Evolutionary conservation across 2,329 filamentous ascomycete species (phyloP).

Genomic region (Paecilomyces variotii): DNA sequence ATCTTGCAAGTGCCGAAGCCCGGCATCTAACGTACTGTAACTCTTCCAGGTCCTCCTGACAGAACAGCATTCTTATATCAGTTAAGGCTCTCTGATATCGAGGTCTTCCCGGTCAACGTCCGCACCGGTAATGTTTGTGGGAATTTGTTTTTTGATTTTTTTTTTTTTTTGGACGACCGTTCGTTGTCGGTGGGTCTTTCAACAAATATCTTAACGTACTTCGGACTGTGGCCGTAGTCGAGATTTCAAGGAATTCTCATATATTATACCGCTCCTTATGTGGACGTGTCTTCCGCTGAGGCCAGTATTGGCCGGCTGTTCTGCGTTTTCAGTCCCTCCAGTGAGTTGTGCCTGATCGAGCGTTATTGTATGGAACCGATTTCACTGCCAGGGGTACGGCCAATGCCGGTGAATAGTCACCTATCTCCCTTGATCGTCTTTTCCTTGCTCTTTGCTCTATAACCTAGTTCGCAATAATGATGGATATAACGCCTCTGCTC

Average conservation of each 20-base stretch:
- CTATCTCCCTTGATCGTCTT: neutral
- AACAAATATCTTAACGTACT: neutral
- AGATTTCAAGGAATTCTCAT: neutral
- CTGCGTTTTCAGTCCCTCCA: neutral
- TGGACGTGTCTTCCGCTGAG: neutral
- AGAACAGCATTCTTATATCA: neutral
- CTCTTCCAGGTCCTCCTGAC: neutral
- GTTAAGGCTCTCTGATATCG: neutral
- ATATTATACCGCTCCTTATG: neutral
- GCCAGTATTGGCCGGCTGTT: neutral
- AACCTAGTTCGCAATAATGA: neutral
- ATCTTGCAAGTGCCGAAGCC: neutral
- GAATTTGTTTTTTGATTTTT: neutral
- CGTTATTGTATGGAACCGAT: neutral
- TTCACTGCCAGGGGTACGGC: neutral
- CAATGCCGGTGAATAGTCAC: neutral
- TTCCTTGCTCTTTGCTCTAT: neutral
- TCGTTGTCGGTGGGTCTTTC: neutral
- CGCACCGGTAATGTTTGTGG: neutral
- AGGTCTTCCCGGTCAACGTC: neutral
- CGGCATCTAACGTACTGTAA: neutral
- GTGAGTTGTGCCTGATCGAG: neutral
- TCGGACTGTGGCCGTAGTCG: neutral
- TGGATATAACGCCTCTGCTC: neutral
- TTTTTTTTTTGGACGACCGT: neutral